Base-by-base conservation (phyloP, 306 rosid genomes). In the Comarum palustre region DNA sequence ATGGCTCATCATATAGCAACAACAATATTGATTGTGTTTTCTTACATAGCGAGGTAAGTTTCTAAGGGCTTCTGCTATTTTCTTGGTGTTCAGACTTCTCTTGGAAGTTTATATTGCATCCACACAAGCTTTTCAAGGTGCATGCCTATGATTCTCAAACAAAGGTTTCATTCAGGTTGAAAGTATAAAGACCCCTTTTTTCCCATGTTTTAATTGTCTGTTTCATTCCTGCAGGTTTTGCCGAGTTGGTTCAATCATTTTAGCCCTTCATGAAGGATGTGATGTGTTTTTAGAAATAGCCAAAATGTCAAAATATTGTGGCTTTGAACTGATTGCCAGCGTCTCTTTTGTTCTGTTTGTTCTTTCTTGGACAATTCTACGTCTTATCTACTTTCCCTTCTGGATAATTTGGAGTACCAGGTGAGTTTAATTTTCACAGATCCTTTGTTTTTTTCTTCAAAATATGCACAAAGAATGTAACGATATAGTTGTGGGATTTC, bases 321-420 rank as follows among this genome's bases (percentile, higher is more conserved):
- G 80, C 80, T 70, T 16, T 13, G 83, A 80, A 75, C 59, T 57
- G 22, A 11, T 71, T 38, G 80, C 83, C 12, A 66, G 80, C 14
- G 4, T 71, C 27, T 48, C 38, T 29, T 75, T 80, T 36, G 73
- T 70, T 57, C 3, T 5, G 25, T 80, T 80, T 41, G 77, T 65
- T 71, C 73, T 80, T 32, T 80, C 80, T 0, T 80, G 80, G 80
- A 80, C 83, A 19, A 42, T 80, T n/a, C 77, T 75, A 16, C 83
- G 83, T 45, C 62, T 80, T 70, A 45, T 80, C 64, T 69, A 51
- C 77, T 80, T 61, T 29, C 83, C 83, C 8, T 70, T 75, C 20
- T 75, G 83, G 83, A 80, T 80, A 69, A 69, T 80, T 52, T 80
- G 83, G 83, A 80, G 83, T 16, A 80, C 83, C 71, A 54, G 83